A percentile compares a stretch with the other conserved stretches of the same genome.
Conservation (phyloP, 1,139 yeast genomes). For the Saccharomycopsis hybrid region DNA sequence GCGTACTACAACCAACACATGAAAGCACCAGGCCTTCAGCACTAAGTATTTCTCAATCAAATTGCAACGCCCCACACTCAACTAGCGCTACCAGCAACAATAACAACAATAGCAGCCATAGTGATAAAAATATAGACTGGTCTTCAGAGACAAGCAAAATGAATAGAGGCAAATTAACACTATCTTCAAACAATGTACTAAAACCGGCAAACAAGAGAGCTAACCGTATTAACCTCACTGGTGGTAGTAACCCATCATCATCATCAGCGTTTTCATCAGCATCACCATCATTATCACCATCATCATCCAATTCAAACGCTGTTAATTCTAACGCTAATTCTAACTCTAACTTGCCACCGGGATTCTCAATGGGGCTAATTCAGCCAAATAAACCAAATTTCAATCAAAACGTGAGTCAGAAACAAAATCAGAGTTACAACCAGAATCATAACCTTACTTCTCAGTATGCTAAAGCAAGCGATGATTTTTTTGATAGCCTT, state of each 20-base stretch:
- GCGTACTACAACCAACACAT: background rate
- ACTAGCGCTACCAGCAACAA: background rate
- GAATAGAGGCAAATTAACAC: slow-evolving; percentile 13
- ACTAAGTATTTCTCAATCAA: background rate
- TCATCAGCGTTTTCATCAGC: no score
- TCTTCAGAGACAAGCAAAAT: slow-evolving; percentile 14
- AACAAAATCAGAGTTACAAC: slow-evolving; percentile 6
- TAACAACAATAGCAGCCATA: slow-evolving; percentile 1
- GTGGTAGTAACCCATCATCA: background rate
- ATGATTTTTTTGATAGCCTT: slow-evolving; percentile 20
- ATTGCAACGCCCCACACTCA: background rate
- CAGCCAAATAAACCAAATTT: slow-evolving; percentile 24
- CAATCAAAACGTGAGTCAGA: slow-evolving; percentile 8
- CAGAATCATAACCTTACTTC: background rate
- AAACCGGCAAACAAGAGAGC: slow-evolving; percentile 3
- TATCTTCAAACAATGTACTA: slow-evolving; percentile 10
- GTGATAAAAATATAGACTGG: slow-evolving; percentile 15
- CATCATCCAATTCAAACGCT: background rate
- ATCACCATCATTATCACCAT: no score
- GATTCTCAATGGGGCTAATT: slow-evolving; percentile 31
- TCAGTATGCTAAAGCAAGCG: slow-evolving; percentile 10
- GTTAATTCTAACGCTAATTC: background rate
- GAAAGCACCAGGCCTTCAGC: background rate
- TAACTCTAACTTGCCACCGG: slow-evolving; percentile 28
- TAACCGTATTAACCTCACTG: background rate